Percentiles rank a stretch among this genome's conserved stretches.
phyloP scores from a whole-genome alignment of 176 grass and related monocot genomes.

The Aegilops tauschii region DNA sequence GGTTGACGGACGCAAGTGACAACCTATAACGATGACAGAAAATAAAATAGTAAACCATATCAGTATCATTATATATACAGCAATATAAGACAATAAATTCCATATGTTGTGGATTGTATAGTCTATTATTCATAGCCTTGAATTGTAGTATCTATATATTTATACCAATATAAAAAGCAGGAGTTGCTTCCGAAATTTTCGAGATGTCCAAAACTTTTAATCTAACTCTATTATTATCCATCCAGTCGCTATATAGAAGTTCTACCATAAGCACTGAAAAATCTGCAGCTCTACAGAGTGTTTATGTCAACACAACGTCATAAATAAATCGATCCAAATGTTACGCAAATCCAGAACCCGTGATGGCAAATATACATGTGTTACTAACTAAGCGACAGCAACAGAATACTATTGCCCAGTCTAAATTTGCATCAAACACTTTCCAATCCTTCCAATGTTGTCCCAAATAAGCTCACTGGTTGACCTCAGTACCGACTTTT shows the following conservation, averaged over 20 bases:
- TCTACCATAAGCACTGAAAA: background rate
- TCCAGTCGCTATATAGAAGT: background rate
- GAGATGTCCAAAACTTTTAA: background rate
- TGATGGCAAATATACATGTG: background rate
- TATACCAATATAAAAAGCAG: background rate
- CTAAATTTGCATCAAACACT: background rate
- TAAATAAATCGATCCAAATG: background rate
- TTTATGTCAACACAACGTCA: background rate
- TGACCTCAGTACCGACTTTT: background rate
- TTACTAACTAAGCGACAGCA: background rate
- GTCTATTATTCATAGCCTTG: background rate
- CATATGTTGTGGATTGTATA: background rate
- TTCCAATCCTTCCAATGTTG: background rate
- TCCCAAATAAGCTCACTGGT: background rate
- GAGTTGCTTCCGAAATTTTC: background rate
- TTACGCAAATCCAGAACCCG: background rate
- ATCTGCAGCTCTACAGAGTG: background rate
- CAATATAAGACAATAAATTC: background rate
- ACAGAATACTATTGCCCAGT: background rate
- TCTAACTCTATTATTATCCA: background rate
- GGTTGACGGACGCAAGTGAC: constrained; percentile 89
- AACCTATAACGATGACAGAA: constrained; percentile 52
- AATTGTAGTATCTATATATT: background rate
- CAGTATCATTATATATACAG: background rate
- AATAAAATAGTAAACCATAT: background rate